A percentile compares a stretch with the other conserved stretches of the same genome.
Evolutionary conservation across 1,139 yeast species (phyloP).

Genomic region (Yamadazyma dendronema): DNA sequence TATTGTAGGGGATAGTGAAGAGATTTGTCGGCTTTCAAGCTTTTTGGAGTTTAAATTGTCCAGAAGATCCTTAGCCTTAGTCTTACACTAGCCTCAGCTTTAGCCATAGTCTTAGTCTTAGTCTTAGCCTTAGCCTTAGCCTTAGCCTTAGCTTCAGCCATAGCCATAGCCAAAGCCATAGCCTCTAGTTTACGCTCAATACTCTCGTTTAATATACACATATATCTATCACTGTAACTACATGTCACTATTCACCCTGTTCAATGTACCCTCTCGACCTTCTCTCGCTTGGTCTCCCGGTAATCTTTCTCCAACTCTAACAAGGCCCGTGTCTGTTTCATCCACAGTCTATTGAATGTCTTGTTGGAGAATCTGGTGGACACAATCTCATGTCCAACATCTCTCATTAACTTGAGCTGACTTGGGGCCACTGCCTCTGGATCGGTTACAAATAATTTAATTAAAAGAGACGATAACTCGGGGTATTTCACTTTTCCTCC

Average conservation of each 20-base stretch:
- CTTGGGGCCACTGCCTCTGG: slow-evolving; percentile 34
- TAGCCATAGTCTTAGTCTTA: too few species aligned
- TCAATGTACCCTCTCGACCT: slow-evolving; percentile 42
- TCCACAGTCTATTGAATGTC: slow-evolving; percentile 65
- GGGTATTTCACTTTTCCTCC: slow-evolving; percentile 25
- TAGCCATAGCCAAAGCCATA: too few species aligned
- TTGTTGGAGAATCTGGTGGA: slow-evolving; percentile 64
- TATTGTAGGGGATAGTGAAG: too few species aligned
- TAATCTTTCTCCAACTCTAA: slow-evolving; percentile 37
- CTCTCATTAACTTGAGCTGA: slow-evolving; percentile 44
- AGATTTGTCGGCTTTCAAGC: slow-evolving; percentile 8
- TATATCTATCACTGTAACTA: too few species aligned
- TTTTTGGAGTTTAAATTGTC: too few species aligned
- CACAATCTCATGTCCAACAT: slow-evolving; percentile 52
- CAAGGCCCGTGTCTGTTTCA: slow-evolving; percentile 37
- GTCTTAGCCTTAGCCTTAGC: too few species aligned
- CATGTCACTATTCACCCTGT: too few species aligned
- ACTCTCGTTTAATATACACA: too few species aligned
- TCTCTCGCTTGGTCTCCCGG: slow-evolving; percentile 34
- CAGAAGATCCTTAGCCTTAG: too few species aligned
- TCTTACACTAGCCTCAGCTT: too few species aligned
- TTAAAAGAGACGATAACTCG: slow-evolving; percentile 34
- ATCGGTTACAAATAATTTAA: slow-evolving; percentile 40
- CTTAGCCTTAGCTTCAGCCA: too few species aligned
- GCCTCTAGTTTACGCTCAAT: too few species aligned